These are phyloP conservation scores for Ballota nigra DNA, from an alignment of 257 asterid genomes.

Conservation along the genomic window DNA sequence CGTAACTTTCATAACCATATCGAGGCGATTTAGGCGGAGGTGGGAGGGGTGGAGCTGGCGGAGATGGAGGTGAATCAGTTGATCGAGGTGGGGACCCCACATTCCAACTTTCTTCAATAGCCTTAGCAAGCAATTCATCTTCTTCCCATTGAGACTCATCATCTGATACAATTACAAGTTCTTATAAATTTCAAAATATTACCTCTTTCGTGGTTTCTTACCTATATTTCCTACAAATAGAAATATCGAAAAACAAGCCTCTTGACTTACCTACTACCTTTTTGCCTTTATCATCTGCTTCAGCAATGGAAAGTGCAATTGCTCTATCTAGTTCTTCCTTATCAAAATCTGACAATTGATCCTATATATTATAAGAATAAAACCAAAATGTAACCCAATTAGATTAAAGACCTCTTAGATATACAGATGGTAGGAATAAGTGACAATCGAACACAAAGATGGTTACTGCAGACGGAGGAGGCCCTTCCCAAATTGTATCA, in stretches of 20 bases:
- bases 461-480: slow-evolving; percentile 59
- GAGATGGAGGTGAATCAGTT: slow-evolving; percentile 38
- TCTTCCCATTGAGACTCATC: slow-evolving; percentile 64
- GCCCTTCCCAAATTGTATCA: slow-evolving; percentile 56
- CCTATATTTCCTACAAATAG: background rate
- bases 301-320: slow-evolving; percentile 81
- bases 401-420: slow-evolving; percentile 4
- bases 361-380: slow-evolving; percentile 49
- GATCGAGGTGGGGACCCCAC: slow-evolving; percentile 64
- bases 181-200: slow-evolving; percentile 6
- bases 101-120: slow-evolving; percentile 83
- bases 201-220: background rate
- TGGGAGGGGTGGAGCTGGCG: slow-evolving; percentile 34
- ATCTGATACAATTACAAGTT: slow-evolving; percentile 42
- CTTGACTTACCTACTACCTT: slow-evolving; percentile 61
- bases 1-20: slow-evolving; percentile 59
- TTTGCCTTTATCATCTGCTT: slow-evolving; percentile 76
- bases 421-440: too few relatives aligned
- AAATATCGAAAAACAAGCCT: slow-evolving; percentile 23
- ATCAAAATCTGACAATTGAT: slow-evolving; percentile 73
- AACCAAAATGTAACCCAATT: slow-evolving; percentile 13
- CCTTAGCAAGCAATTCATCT: slow-evolving; percentile 91
- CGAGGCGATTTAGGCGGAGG: slow-evolving; percentile 53
- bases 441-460: background rate
- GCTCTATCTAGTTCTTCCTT: slow-evolving; percentile 86